These are phyloP conservation scores for Calonectria hawksworthii DNA, from an alignment of 2,329 filamentous ascomycete genomes.

Conservation along the genomic window DNA sequence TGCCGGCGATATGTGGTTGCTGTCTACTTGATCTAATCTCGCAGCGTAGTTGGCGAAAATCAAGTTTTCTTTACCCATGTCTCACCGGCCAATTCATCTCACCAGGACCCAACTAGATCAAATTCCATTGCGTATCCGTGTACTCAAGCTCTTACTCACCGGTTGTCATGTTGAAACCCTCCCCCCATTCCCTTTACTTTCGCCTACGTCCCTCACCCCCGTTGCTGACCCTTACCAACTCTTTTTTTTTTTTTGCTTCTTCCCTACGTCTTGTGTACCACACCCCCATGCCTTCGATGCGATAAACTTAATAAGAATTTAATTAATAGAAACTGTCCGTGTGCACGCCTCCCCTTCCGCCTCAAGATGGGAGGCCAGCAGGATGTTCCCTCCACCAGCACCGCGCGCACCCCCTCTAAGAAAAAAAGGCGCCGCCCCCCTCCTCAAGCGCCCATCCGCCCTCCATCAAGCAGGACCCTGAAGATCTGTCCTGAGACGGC, in stretches of 20 bases:
- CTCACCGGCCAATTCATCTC: not conserved
- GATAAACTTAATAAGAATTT: not conserved
- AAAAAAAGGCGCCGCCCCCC: not conserved
- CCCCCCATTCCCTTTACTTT: constrained; percentile 4
- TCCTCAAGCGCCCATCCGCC: constrained; percentile 16
- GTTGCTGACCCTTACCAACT: constrained; percentile 3
- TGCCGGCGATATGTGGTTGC: not conserved
- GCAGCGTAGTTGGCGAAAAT: not conserved
- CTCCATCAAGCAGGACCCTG: constrained; percentile 44
- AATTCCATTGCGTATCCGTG: not conserved
- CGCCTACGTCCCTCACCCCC: not conserved
- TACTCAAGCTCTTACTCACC: constrained; percentile 11
- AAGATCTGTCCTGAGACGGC: constrained; percentile 40
- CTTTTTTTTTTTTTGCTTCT: not conserved
- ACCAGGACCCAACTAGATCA: not conserved
- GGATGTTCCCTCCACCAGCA: not conserved
- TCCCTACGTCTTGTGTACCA: not conserved
- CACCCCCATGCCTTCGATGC: not conserved
- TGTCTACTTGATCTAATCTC: not conserved
- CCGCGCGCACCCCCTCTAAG: not conserved
- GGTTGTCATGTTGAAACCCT: constrained; percentile 7
- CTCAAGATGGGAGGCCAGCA: not conserved
- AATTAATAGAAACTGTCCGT: not conserved
- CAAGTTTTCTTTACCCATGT: not conserved
- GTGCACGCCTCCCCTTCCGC: not conserved